phyloP scores from a whole-genome alignment of 2,329 filamentous ascomycete genomes.

The Cercospora zeae-maydis region DNA sequence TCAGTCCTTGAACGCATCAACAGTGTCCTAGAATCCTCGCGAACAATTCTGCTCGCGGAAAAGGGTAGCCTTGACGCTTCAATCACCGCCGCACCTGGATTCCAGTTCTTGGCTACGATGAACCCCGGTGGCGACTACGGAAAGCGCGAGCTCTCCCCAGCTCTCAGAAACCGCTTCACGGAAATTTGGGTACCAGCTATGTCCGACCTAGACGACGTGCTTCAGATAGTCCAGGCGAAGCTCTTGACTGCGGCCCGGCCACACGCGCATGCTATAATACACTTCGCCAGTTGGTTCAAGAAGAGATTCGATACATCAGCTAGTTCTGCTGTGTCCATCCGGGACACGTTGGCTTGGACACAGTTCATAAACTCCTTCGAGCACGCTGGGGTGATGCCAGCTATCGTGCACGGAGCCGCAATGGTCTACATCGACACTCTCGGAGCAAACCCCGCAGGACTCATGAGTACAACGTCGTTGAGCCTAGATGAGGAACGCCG shows the following conservation, averaged over 20 bases:
- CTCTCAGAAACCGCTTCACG: constrained; percentile 91
- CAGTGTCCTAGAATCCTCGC: constrained; percentile 85
- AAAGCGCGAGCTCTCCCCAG: constrained; percentile 94
- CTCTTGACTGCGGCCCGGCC: constrained; percentile 55
- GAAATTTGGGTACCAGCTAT: constrained; percentile 97
- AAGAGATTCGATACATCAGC: constrained; percentile 70
- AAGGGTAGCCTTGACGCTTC: constrained; percentile 84
- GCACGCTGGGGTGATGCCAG: constrained; percentile 17
- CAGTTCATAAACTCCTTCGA: constrained; percentile 70
- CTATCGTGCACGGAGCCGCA: constrained; percentile 77
- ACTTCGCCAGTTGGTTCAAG: constrained; percentile 92
- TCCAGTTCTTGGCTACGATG: constrained; percentile 98
- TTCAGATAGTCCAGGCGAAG: constrained; percentile 80
- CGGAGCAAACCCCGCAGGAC: constrained; percentile 87
- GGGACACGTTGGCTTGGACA: constrained; percentile 90
- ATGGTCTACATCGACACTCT: constrained; percentile 96
- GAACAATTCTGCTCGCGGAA: constrained; percentile 84
- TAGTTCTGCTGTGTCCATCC: constrained; percentile 76
- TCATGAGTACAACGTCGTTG: constrained; percentile 68
- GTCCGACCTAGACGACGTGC: constrained; percentile 77
- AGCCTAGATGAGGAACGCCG: constrained; percentile 68
- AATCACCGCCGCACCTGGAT: constrained; percentile 70
- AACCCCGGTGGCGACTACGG: constrained; percentile 98
- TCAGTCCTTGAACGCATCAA: constrained; percentile 95
- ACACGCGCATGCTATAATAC: constrained; percentile 68